Conservation (phyloP, 2,329 filamentous ascomycete genomes). For the Cordyceps tenuipes region DNA sequence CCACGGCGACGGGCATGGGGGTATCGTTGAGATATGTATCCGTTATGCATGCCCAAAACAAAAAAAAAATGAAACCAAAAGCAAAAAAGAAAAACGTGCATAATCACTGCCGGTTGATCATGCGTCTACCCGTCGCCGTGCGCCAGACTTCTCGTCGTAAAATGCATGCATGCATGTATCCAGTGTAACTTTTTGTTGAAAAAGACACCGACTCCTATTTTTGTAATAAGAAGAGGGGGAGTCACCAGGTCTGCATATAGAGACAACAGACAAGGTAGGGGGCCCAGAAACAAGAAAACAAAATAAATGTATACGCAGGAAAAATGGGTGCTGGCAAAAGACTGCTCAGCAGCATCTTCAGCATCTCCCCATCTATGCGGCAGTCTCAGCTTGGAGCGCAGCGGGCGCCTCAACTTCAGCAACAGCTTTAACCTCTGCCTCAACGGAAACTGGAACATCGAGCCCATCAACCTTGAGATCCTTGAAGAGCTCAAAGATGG, state of each 20-base stretch:
- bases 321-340: background rate
- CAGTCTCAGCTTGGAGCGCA: background rate
- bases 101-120: conserved; percentile 1
- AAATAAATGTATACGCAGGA: conserved; percentile 4
- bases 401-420: background rate
- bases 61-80: background rate
- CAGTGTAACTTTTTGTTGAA: conserved; percentile 35
- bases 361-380: conserved; percentile 10
- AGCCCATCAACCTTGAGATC: conserved; percentile 63
- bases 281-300: conserved; percentile 17
- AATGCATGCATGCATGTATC: conserved; percentile 15
- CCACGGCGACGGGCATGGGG: conserved; percentile 12
- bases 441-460: conserved; percentile 30
- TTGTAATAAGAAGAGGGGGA: conserved; percentile 20
- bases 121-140: conserved; percentile 11
- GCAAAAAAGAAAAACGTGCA: conserved; percentile 6
- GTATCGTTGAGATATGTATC: conserved; percentile 15
- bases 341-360: background rate
- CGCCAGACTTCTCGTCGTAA: conserved; percentile 12
- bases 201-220: conserved; percentile 27
- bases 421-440: background rate
- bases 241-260: conserved; percentile 15
- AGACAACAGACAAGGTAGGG: conserved; percentile 13
- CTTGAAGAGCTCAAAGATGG: conserved; percentile 80
- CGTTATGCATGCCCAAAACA: conserved; percentile 13